Evolutionary conservation across 805 yeast genomes (phyloP).

Genomic region (Teunomyces pallodes): DNA sequence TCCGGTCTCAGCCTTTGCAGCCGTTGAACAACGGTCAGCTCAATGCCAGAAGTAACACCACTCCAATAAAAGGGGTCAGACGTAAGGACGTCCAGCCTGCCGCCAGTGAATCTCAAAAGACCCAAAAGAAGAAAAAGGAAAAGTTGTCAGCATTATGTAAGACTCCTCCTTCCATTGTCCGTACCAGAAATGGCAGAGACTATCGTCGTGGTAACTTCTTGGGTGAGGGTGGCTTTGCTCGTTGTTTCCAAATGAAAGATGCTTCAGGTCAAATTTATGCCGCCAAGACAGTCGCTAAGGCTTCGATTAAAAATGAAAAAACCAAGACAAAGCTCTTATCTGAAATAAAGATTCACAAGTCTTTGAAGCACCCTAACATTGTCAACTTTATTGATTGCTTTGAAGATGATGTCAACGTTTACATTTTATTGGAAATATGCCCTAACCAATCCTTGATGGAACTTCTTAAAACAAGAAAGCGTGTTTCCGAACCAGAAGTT

Average conservation of each 20-base stretch:
- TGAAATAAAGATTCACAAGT: conserved; percentile 92
- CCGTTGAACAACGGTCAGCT: conserved; percentile 53
- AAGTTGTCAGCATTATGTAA: conserved; percentile 88
- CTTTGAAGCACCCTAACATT: conserved; percentile 82
- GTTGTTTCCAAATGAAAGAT: conserved; percentile 96
- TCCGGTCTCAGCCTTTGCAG: conserved; percentile 46
- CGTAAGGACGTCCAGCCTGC: conserved; percentile 20
- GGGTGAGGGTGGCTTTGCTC: conserved; percentile 99
- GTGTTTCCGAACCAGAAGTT: conserved; percentile 89
- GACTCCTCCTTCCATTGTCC: conserved; percentile 93
- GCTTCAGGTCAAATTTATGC: conserved; percentile 85
- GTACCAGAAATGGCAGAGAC: conserved; percentile 82
- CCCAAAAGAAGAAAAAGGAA: conserved; percentile 71
- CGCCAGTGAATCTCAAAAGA: conserved; percentile 13
- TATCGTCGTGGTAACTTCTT: conserved; percentile 86
- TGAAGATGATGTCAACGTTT: conserved; percentile 93
- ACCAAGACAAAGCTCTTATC: conserved; percentile 82
- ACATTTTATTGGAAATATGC: conserved; percentile 90
- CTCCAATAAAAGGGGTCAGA: conserved; percentile 39
- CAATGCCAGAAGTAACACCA: conserved; percentile 40
- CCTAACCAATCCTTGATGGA: conserved; percentile 95
- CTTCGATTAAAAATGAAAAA: conserved; percentile 86
- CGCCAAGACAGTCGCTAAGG: conserved; percentile 97
- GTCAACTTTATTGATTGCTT: conserved; percentile 95
- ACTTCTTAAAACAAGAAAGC: conserved; percentile 75